A percentile compares a stretch with the other conserved stretches of the same genome.
These are phyloP conservation scores for Helotiales sp. DNA, from an alignment of 2,329 filamentous ascomycete genomes.

Conservation along the genomic window DNA sequence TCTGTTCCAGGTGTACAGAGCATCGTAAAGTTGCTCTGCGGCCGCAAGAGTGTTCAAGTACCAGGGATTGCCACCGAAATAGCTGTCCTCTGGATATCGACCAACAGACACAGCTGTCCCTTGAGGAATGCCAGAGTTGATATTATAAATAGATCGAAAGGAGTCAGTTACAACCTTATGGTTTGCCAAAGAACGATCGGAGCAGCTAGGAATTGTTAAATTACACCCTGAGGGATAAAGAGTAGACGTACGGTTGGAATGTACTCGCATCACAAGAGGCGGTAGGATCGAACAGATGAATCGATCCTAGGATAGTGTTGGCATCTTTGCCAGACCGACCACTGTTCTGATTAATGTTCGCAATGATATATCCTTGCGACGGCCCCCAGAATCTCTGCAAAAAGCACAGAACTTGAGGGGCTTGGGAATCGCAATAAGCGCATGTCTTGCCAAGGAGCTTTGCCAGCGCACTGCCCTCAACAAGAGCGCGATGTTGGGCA, in stretches of 20 bases:
- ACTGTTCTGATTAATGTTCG: conserved; percentile 70
- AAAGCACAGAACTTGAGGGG: conserved; percentile 75
- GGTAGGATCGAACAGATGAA: conserved; percentile 71
- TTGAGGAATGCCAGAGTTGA: conserved; percentile 69
- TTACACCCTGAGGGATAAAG: background rate
- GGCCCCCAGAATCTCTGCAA: conserved; percentile 73
- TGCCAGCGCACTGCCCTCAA: conserved; percentile 71
- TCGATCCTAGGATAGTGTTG: conserved; percentile 70
- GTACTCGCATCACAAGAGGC: conserved; percentile 71
- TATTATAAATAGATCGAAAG: conserved; percentile 71
- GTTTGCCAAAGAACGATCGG: conserved; percentile 67
- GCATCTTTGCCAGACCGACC: conserved; percentile 72
- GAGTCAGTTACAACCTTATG: conserved; percentile 78
- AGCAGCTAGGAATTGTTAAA: conserved; percentile 36
- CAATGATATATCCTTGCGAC: conserved; percentile 63
- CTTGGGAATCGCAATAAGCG: conserved; percentile 64
- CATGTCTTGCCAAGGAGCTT: conserved; percentile 64
- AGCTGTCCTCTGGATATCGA: conserved; percentile 73
- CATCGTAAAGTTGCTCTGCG: conserved; percentile 80
- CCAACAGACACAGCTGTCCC: conserved; percentile 67
- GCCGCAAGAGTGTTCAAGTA: conserved; percentile 77
- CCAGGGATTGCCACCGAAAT: conserved; percentile 83
- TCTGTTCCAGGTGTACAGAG: conserved; percentile 72
- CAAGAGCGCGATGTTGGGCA: conserved; percentile 69
- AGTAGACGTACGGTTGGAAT: conserved; percentile 69